A percentile compares a stretch with the other conserved stretches of the same genome.
Conservation (phyloP, 208 protist species). For the Leishmania lainsoni region DNA sequence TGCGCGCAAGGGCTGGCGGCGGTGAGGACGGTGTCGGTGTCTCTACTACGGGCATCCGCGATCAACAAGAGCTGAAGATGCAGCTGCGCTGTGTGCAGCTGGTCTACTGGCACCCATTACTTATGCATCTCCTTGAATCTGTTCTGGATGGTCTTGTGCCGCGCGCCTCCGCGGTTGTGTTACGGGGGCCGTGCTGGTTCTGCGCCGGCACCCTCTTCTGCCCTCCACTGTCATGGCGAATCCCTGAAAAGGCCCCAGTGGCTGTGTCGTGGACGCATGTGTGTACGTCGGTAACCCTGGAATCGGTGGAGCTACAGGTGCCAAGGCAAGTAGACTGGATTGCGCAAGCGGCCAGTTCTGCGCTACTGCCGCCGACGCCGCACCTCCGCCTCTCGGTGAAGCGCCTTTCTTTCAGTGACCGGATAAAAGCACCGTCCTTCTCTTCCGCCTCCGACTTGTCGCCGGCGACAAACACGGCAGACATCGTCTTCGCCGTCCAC, state of each 20-base stretch:
- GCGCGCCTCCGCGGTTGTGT: constrained; percentile 15
- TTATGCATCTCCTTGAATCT: constrained; percentile 17
- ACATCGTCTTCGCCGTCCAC: not conserved
- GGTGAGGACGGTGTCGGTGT: not conserved
- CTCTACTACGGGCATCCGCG: constrained; percentile 14
- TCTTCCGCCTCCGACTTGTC: not conserved
- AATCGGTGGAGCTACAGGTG: constrained; percentile 13
- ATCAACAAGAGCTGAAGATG: constrained; percentile 22
- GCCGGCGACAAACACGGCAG: not conserved
- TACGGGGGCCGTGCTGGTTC: constrained; percentile 32
- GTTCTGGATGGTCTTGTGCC: constrained; percentile 18
- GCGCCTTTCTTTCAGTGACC: not conserved
- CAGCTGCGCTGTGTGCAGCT: constrained; percentile 4
- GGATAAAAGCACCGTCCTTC: not conserved
- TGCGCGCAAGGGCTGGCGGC: not conserved
- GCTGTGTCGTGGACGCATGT: constrained; percentile 19
- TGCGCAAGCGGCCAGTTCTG: not conserved
- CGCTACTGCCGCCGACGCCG: not conserved
- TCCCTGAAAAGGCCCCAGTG: not conserved
- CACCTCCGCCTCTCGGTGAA: not conserved
- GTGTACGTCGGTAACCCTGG: constrained; percentile 15
- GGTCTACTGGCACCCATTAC: constrained; percentile 29
- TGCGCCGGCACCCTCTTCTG: constrained; percentile 15
- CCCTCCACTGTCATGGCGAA: constrained; percentile 24
- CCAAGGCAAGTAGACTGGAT: constrained; percentile 19